These are phyloP conservation scores for Mycena galericulata DNA, from an alignment of 768 basidiomycete species.

Conservation along the genomic window DNA sequence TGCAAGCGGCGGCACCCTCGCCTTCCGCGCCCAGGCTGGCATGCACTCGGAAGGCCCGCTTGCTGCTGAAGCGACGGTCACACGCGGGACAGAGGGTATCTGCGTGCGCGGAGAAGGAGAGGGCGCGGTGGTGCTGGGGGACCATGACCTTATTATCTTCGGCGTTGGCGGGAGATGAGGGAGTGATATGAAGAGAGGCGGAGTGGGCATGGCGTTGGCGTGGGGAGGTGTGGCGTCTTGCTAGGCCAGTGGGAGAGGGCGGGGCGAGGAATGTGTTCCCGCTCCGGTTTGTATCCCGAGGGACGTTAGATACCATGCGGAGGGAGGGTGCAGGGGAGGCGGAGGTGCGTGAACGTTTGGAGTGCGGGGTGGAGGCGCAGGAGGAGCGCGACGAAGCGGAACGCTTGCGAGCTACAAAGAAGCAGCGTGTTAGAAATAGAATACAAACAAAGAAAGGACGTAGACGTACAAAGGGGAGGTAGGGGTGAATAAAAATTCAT, in stretches of 20 bases:
- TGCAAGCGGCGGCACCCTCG: conserved; percentile 20
- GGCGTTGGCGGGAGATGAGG: background rate
- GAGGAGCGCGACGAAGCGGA: conserved; percentile 11
- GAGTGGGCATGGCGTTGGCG: conserved; percentile 14
- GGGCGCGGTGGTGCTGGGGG: conserved; percentile 12
- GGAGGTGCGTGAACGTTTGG: conserved; percentile 30
- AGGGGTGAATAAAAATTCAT: too few species aligned
- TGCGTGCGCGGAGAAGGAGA: background rate
- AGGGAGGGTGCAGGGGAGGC: conserved; percentile 1
- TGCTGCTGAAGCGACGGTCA: conserved; percentile 27
- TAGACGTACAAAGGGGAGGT: background rate
- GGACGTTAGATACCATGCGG: background rate
- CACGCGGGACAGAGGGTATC: conserved; percentile 30
- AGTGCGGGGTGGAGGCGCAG: conserved; percentile 19
- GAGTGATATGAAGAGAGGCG: background rate
- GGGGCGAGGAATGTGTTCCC: conserved; percentile 23
- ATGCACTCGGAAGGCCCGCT: conserved; percentile 29
- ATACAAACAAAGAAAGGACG: conserved; percentile 5
- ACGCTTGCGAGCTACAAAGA: conserved; percentile 21
- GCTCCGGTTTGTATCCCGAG: too few species aligned
- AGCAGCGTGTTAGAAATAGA: background rate
- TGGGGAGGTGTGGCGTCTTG: conserved; percentile 29
- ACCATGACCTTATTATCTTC: too few species aligned
- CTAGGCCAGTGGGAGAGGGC: conserved; percentile 23
- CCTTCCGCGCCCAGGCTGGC: conserved; percentile 7